A percentile compares a stretch with the other conserved stretches of the same genome.
These are phyloP conservation scores for Clavaria fumosa DNA, from an alignment of 768 basidiomycete genomes.

Conservation along the genomic window DNA sequence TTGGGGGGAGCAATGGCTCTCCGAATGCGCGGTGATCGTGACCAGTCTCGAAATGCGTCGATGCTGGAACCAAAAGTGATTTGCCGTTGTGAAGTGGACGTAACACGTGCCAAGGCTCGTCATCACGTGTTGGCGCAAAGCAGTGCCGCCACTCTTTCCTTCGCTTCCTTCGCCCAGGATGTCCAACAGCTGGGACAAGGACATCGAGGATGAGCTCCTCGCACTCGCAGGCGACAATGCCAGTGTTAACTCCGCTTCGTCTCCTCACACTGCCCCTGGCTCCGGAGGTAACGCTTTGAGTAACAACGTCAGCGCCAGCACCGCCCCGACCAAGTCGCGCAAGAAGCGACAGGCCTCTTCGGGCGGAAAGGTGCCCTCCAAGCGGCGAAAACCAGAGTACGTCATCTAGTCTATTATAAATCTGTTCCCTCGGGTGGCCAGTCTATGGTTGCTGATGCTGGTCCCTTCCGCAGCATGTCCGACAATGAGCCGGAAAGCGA, in stretches of 20 bases:
- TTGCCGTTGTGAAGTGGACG: no score
- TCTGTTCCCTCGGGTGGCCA: constrained; percentile 8
- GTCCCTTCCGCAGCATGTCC: constrained; percentile 4
- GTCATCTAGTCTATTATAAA: constrained; percentile 19
- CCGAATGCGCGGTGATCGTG: no score
- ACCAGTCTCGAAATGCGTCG: no score
- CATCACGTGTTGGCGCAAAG: no score
- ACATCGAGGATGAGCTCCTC: constrained; percentile 60
- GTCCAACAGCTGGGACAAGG: constrained; percentile 34
- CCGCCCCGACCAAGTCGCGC: constrained; percentile 40
- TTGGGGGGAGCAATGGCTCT: no score
- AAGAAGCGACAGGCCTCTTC: constrained; percentile 35
- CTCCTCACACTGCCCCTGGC: no score
- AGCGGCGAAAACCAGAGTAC: constrained; percentile 65
- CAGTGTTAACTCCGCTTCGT: no score
- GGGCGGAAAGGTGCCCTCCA: no score
- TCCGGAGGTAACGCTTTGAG: no score
- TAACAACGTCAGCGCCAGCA: no score
- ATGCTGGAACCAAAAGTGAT: no score
- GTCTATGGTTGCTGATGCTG: constrained; percentile 7
- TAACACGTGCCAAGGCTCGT: no score
- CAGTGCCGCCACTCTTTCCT: background rate
- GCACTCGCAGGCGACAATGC: constrained; percentile 63
- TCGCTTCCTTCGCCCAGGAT: constrained; percentile 15
- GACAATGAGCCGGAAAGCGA: constrained; percentile 44